Evolutionary conservation across 768 basidiomycete species (phyloP).

Genomic region (Lentinula boryana): DNA sequence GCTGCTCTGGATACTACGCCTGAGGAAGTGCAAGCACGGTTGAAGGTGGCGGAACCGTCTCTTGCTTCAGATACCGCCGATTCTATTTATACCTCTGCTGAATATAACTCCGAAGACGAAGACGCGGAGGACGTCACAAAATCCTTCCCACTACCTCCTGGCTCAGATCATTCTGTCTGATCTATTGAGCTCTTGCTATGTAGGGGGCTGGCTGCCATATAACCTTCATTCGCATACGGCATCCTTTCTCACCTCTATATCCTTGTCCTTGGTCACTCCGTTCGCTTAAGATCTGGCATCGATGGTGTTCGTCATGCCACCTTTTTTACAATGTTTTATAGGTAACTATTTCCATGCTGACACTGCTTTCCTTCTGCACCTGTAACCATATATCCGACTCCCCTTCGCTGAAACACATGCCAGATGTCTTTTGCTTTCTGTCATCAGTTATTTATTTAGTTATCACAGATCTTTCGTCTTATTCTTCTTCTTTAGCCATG

Average conservation of each 20-base stretch:
- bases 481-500: neutral
- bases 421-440: neutral
- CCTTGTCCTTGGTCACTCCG: neutral
- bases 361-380: neutral
- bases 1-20: slow-evolving; percentile 54
- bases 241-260: neutral
- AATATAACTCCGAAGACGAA: neutral
- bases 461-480: neutral
- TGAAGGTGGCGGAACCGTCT: slow-evolving; percentile 56
- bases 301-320: neutral
- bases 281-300: neutral
- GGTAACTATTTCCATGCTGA: neutral
- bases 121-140: slow-evolving; percentile 29
- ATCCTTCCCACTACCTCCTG: slow-evolving; percentile 35
- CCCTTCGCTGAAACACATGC: neutral
- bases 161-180: neutral
- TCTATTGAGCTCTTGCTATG: neutral
- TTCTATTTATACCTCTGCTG: slow-evolving; percentile 23
- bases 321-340: neutral
- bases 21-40: slow-evolving; percentile 39
- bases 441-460: neutral
- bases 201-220: too few relatives aligned
- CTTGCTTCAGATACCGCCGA: slow-evolving; percentile 22
- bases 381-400: slow-evolving; percentile 1
- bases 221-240: neutral